Base-by-base conservation (phyloP, 257 asterid genomes). In the Penstemon davidsonii region DNA sequence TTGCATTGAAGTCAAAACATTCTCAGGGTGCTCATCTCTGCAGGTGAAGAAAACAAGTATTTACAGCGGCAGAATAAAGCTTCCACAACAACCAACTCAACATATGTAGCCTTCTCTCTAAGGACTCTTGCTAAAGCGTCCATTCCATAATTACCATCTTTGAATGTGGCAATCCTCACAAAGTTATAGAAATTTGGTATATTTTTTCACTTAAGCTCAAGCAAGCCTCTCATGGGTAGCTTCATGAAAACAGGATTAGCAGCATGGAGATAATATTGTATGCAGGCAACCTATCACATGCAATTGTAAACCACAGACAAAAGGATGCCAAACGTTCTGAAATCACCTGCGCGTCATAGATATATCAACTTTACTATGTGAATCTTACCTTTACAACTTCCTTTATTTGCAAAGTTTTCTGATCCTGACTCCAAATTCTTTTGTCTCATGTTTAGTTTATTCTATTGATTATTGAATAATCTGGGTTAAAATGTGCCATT, bases 1-100 rank as follows among this genome's bases (percentile, higher is more conserved):
- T 79, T 88, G 87, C 98, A 94, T 94, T 64, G 99, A 94, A 42
- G 89, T 79, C 75, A 84, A 78, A 66, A 91, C 96, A 83, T 82
- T 86, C 78, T 83, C 96, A 37, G 94, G 87, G 76, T 94, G 88
- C 58, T 78, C 84, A 19, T 86, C 96, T 69, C 98, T 89, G 87
- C 78, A 83, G 46, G 69, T 38, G 63, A 73, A 64, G 50, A 71
- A 41, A 19, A 61, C 47, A 66, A 57, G 47, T 63, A 46, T 64
- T 55, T 65, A 69, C 13, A 73, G 52, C 75, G 70, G 57, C 4
- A 54, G 15, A 55, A n/a, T 68, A 65, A 63, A 58, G 46, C 44
- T 66, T 69, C 63, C 43, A 19, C 33, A 44, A 39, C 46, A 56
- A 19, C 61, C 64, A 60, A 38, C 44, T 54, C 64, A 50, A 43